phyloP scores from a whole-genome alignment of 176 grass and related monocot genomes.

The Puccinellia tenuiflora region DNA sequence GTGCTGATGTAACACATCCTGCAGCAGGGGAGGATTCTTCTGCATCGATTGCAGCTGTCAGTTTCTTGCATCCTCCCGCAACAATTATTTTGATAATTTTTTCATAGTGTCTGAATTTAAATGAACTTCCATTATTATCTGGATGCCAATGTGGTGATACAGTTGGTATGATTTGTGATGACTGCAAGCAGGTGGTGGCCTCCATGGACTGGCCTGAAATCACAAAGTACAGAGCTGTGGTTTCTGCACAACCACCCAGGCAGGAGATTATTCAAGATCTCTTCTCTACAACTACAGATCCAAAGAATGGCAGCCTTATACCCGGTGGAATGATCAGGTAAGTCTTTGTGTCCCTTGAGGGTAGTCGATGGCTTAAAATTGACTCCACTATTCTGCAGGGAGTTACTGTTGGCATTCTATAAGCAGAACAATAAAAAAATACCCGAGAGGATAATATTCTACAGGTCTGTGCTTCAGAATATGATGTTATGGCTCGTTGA shows the following conservation, averaged over 20 bases:
- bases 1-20: constrained; percentile 82
- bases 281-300: constrained; percentile 35
- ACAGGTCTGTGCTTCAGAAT: constrained; percentile 46
- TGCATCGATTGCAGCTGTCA: constrained; percentile 59
- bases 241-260: constrained; percentile 61
- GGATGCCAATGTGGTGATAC: background rate
- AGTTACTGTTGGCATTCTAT: constrained; percentile 42
- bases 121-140: background rate
- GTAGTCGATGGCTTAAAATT: constrained; percentile 8
- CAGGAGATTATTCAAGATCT: constrained; percentile 76
- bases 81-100: background rate
- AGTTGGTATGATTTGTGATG: background rate
- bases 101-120: background rate
- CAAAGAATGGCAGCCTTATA: background rate
- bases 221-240: constrained; percentile 59
- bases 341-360: background rate
- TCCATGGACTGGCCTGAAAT: constrained; percentile 78
- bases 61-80: background rate
- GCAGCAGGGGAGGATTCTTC: constrained; percentile 57
- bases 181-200: constrained; percentile 59
- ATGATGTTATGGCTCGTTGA: background rate
- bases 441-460: constrained; percentile 78
- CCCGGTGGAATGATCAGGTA: constrained; percentile 69
- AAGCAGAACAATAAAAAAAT: background rate
- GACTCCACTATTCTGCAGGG: constrained; percentile 36